These are phyloP conservation scores for Blastobotrys capitulatus DNA, from an alignment of 1,139 yeast genomes.

Conservation along the genomic window DNA sequence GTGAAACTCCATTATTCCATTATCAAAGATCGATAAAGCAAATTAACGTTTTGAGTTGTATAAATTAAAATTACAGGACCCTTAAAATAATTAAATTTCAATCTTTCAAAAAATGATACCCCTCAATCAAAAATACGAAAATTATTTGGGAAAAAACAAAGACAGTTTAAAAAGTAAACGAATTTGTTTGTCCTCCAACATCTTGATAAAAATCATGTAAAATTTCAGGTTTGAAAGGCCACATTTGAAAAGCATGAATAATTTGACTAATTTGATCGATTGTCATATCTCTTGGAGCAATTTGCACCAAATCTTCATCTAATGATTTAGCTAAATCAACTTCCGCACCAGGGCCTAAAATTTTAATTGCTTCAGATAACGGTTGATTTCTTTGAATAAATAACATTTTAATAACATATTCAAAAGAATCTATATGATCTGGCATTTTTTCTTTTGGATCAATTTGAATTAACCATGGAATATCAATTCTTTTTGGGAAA, in stretches of 20 bases:
- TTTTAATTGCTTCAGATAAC: slow-evolving; percentile 44
- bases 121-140: no score
- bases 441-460: slow-evolving; percentile 27
- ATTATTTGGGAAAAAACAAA: no score
- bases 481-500: slow-evolving; percentile 7
- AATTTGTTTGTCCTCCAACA: background rate
- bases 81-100: no score
- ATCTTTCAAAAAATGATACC: no score
- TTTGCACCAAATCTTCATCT: slow-evolving; percentile 38
- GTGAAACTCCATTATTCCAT: no score
- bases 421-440: slow-evolving; percentile 50
- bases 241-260: slow-evolving; percentile 49
- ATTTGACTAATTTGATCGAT: slow-evolving; percentile 50
- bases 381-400: slow-evolving; percentile 50
- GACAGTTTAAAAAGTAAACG: background rate
- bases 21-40: no score
- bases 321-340: slow-evolving; percentile 49
- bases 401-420: slow-evolving; percentile 60
- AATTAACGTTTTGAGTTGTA: no score
- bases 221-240: slow-evolving; percentile 85
- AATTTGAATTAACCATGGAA: slow-evolving; percentile 25
- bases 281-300: slow-evolving; percentile 46
- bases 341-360: slow-evolving; percentile 75
- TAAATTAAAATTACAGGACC: no score
- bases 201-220: slow-evolving; percentile 39